Conservation (phyloP, 345 rosid genomes). For the Anacardium occidentale region DNA sequence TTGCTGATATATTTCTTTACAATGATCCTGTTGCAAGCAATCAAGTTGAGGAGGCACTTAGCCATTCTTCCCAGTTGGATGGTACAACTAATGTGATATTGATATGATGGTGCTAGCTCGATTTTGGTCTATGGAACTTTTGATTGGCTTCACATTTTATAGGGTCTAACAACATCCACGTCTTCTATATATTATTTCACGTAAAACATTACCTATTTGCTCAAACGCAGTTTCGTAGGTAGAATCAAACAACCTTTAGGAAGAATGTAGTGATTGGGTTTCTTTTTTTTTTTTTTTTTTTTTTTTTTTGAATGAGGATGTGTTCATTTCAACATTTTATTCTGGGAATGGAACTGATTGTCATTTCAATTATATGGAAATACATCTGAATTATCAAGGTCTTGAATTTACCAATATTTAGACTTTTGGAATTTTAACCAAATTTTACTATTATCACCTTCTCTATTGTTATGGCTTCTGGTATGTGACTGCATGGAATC, state of each 20-base stretch:
- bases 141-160: background rate
- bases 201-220: background rate
- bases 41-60: background rate
- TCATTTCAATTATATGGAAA: background rate
- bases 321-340: background rate
- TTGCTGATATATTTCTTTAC: background rate
- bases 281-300: too few species aligned
- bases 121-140: conserved; percentile 5
- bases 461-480: background rate
- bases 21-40: conserved; percentile 9
- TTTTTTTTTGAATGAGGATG: too few species aligned
- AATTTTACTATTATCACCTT: background rate
- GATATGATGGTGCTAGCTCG: background rate
- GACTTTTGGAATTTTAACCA: background rate
- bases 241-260: background rate
- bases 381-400: background rate
- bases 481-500: background rate
- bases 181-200: background rate
- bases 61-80: background rate
- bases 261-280: conserved; percentile 7
- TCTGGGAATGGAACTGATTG: background rate
- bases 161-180: background rate
- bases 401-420: background rate
- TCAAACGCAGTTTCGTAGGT: background rate
- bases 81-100: background rate